A percentile compares a stretch with the other conserved stretches of the same genome.
Evolutionary conservation across 306 rosid genomes (phyloP).

Genomic region (Lathyrus oleraceus): DNA sequence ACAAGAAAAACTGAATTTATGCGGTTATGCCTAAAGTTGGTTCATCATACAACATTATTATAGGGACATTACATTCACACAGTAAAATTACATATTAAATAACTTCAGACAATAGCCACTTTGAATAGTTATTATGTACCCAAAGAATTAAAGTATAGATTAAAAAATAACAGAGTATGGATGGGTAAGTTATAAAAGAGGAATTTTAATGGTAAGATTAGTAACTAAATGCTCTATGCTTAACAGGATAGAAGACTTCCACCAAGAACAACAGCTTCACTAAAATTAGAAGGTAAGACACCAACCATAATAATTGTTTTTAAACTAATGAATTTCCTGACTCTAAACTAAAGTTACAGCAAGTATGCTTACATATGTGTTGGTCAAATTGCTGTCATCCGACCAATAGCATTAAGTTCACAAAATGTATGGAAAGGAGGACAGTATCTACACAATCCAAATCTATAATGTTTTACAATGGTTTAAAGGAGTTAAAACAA

Average conservation of each 20-base stretch:
- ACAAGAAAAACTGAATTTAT: not conserved
- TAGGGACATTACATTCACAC: not conserved
- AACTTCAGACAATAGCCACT: not conserved
- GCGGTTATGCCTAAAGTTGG: not conserved
- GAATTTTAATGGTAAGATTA: conserved; percentile 9
- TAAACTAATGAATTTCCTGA: not conserved
- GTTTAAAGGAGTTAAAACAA: too few relatives aligned
- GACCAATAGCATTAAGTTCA: conserved; percentile 58
- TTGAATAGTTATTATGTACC: not conserved
- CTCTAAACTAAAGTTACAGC: conserved; percentile 43
- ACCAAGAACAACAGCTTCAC: conserved; percentile 72
- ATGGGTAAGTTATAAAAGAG: not conserved
- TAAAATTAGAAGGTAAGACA: conserved; percentile 76
- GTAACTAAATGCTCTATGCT: conserved; percentile 26
- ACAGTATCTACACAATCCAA: conserved; percentile 71
- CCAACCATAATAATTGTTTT: not conserved
- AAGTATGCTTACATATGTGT: conserved; percentile 64
- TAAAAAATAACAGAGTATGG: not conserved
- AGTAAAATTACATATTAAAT: too few relatives aligned
- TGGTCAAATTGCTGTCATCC: conserved; percentile 67
- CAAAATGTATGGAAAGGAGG: conserved; percentile 61
- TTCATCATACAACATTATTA: not conserved
- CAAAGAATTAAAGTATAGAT: not conserved
- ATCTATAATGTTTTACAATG: conserved; percentile 39
- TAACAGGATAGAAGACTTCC: conserved; percentile 78